These are phyloP conservation scores for Blepharisma stoltei DNA, from an alignment of 73 alveolate genomes.

Conservation along the genomic window DNA sequence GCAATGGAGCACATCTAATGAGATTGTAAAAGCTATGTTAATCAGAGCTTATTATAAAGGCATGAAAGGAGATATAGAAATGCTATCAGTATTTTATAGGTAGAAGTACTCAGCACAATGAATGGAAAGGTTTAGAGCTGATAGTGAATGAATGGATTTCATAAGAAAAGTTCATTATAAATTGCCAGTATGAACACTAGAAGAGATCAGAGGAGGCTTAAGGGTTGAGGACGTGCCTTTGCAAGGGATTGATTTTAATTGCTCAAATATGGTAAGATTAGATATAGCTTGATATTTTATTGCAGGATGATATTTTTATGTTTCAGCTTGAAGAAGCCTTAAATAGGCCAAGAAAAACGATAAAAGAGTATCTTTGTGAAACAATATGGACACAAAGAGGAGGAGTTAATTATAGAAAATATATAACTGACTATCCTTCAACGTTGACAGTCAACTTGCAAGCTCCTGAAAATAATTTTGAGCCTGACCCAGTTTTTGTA, in stretches of 20 bases:
- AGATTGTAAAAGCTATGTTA: not conserved
- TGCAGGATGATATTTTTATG: too few relatives aligned
- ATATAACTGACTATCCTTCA: too few relatives aligned
- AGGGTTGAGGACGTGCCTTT: not conserved
- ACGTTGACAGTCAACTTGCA: too few relatives aligned
- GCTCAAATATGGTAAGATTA: constrained; percentile 1
- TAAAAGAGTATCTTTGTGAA: too few relatives aligned
- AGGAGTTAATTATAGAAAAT: too few relatives aligned
- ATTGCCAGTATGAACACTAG: too few relatives aligned
- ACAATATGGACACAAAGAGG: too few relatives aligned
- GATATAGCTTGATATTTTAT: too few relatives aligned
- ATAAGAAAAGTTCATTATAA: not conserved
- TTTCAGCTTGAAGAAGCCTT: too few relatives aligned
- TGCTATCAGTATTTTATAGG: not conserved
- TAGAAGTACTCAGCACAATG: not conserved
- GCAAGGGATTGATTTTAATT: constrained; percentile 23
- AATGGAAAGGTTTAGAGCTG: not conserved
- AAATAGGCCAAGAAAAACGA: too few relatives aligned
- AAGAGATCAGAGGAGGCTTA: not conserved
- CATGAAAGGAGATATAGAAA: constrained; percentile 12
- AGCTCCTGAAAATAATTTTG: too few relatives aligned
- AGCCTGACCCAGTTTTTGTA: too few relatives aligned
- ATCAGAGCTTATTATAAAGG: constrained; percentile 15
- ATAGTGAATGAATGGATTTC: not conserved
- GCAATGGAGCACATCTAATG: not conserved